Conservation (phyloP, 768 basidiomycete species). For the Lentinula edodes region DNA sequence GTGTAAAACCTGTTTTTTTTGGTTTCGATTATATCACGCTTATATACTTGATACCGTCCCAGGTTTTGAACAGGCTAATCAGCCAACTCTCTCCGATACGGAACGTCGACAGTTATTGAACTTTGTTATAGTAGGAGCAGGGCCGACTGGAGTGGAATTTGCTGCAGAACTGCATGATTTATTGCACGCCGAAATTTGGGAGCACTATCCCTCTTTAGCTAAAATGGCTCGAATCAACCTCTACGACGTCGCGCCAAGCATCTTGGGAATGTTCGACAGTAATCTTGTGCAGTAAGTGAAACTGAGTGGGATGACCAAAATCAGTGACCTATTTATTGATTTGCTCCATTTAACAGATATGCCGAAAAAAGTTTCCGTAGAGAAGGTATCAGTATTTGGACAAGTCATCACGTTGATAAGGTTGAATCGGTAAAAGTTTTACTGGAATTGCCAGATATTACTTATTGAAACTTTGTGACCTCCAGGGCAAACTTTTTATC, state of each 20-base stretch:
- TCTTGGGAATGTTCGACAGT: slow-evolving; percentile 71
- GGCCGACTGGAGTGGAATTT: slow-evolving; percentile 79
- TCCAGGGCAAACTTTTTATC: slow-evolving; percentile 59
- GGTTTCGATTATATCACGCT: neutral
- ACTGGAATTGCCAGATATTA: neutral
- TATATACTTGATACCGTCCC: neutral
- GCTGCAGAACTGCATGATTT: slow-evolving; percentile 80
- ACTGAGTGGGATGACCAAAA: slow-evolving; percentile 7
- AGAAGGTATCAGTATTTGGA: slow-evolving; percentile 69
- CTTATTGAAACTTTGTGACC: neutral
- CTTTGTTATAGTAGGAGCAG: slow-evolving; percentile 84
- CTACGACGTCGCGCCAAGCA: slow-evolving; percentile 76
- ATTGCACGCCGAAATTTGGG: slow-evolving; percentile 56
- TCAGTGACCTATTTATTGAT: neutral
- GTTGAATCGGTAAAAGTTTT: slow-evolving; percentile 46
- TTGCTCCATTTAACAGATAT: slow-evolving; percentile 34
- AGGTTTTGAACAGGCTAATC: slow-evolving; percentile 85
- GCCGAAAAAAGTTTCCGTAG: slow-evolving; percentile 65
- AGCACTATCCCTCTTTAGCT: slow-evolving; percentile 59
- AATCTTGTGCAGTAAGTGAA: slow-evolving; percentile 46
- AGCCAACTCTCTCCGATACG: slow-evolving; percentile 69
- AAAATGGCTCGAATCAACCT: slow-evolving; percentile 66
- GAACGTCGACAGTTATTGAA: slow-evolving; percentile 63
- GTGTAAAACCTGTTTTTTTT: slow-evolving; percentile 32
- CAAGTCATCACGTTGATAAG: slow-evolving; percentile 66